phyloP scores from a whole-genome alignment of 495 filamentous ascomycete genomes.

The Penicillium fimorum region DNA sequence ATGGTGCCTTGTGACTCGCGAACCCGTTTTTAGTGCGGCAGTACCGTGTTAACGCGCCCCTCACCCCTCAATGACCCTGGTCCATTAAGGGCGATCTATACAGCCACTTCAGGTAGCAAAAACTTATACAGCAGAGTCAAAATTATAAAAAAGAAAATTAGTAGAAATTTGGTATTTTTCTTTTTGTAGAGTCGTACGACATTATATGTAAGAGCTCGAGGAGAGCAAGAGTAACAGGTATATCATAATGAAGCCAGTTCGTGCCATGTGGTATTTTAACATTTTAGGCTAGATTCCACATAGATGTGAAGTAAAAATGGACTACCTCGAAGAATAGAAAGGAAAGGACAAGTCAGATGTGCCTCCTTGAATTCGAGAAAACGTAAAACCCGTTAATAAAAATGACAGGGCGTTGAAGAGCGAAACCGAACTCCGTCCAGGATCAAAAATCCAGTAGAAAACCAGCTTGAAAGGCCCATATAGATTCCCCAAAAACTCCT shows the following conservation, averaged over 20 bases:
- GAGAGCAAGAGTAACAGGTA: neutral
- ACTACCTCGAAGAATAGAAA: neutral
- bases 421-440: conserved; percentile 4
- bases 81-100: no score
- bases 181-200: neutral
- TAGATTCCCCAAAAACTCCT: conserved; percentile 15
- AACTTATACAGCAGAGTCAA: no score
- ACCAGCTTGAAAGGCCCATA: conserved; percentile 8
- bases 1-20: no score
- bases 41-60: no score
- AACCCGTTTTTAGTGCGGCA: no score
- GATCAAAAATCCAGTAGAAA: conserved; percentile 7
- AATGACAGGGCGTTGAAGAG: neutral
- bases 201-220: neutral
- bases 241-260: neutral
- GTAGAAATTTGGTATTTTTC: no score
- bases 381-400: neutral
- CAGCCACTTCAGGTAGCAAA: no score
- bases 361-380: neutral
- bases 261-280: neutral
- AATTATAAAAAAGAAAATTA: no score
- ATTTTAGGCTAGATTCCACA: conserved; percentile 1
- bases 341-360: neutral
- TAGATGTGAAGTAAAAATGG: neutral
- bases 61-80: no score